Conservation (phyloP, 495 filamentous ascomycete genomes). For the Daldinia decipiens region DNA sequence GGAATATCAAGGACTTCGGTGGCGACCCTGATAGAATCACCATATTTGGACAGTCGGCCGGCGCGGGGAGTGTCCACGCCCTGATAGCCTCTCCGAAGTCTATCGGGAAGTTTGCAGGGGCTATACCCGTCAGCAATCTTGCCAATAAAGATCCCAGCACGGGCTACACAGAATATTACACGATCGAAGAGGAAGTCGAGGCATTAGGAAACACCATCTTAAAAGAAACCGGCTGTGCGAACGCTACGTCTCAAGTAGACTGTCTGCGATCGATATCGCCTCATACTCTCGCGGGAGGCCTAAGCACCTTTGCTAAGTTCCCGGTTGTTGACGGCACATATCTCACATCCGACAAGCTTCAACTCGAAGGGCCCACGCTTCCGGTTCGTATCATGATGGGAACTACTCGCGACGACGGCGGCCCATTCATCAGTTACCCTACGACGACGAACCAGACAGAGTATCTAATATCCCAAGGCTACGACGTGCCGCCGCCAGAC, state of each 20-base stretch:
- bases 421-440: conserved; percentile 54
- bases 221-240: conserved; percentile 54
- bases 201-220: conserved; percentile 46
- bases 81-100: conserved; percentile 64
- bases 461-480: not conserved
- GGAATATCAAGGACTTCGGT: conserved; percentile 69
- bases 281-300: conserved; percentile 36
- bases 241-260: conserved; percentile 54
- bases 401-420: conserved; percentile 61
- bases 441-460: not conserved
- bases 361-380: conserved; percentile 46
- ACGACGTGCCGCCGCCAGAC: not conserved
- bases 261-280: conserved; percentile 59
- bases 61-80: conserved; percentile 63
- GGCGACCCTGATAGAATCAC: conserved; percentile 70
- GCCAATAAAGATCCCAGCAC: conserved; percentile 59
- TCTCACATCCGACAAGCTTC: conserved; percentile 24
- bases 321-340: not conserved
- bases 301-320: not conserved
- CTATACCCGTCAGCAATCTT: conserved; percentile 62
- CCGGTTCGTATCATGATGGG: conserved; percentile 58
- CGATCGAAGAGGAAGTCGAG: not conserved
- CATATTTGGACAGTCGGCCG: conserved; percentile 65
- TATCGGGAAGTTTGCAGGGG: conserved; percentile 59
- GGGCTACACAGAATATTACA: conserved; percentile 14